Evolutionary conservation across 805 yeast genomes (phyloP), one percentile per base, ranked within the genome.

Genomic region (Huiozyma naganishii): DNA sequence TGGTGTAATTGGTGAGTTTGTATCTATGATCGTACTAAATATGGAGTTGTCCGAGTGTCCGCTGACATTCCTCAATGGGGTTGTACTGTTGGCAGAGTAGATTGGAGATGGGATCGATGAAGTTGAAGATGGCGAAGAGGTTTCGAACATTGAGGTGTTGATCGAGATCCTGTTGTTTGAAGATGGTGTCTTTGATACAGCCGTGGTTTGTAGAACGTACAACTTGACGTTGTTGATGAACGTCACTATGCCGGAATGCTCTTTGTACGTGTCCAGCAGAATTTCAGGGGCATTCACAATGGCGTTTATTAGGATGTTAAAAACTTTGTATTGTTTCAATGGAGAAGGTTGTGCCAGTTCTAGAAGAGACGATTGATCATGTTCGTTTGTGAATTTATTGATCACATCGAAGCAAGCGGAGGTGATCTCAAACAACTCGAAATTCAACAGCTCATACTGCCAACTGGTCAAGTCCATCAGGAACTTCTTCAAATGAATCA

Each of bases 401-500:
- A 59, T 51, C 7, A 60, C 43, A n/a, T 58, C 50, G 37, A 57
- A 58, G 11, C 59, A 54, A 12, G 61, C 62, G 30, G 50, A 52
- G n/a, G 64, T 50, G 6, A 58, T 47, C 46, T 60, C 65, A 37
- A 55, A 60, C 45, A 55, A 45, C 47, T 60, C 65, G 41, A 43
- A 59, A 29, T 54, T 52, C 27, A 60, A 48, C 45, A 76, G 62
- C 33, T 69, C 73, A 36, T 61, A 58, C 47, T 72, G 71, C 59
- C 74, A 75, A 29, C 74, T 59, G 4, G 77, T 61, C 13, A 70
- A 53, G 52, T 77, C 78, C 39, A 71, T 61, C 36, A 76, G 54
- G 48, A 70, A 76, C 45, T 70, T 71, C 52, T 77, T 77, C 46
- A 74, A 55, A 48, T 67, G 64, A 49, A 73, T 69, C 41, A 72